Base-by-base conservation (phyloP, 768 basidiomycete genomes). In the Boletus sp. region DNA sequence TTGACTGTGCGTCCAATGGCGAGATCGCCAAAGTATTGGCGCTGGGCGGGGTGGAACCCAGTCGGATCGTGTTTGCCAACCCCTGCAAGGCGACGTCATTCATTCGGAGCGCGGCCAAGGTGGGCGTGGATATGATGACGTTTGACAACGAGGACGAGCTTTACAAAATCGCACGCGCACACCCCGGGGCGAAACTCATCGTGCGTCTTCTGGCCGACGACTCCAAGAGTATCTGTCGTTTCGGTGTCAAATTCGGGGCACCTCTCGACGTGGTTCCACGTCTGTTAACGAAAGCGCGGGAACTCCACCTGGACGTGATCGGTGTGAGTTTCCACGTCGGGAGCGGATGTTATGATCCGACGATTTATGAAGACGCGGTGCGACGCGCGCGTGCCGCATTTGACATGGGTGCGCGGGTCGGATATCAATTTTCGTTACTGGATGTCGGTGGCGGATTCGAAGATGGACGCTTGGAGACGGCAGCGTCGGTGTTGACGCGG, bases 311-410 rank as follows among this genome's bases (percentile, higher is more conserved):
- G 52, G 82, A 94, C 67, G 94, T 99, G 53, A 80, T 98, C 40
- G 97, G 97, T 18, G 90, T 98, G 56, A 92, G 90, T 73, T 98
- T 99, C 83, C 97, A 98, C 71, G 97, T 98, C 46, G 97, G 97
- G 5, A 93, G 90, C 61, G 97, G 97, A 3, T 96, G 94, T 74
- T 97, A 93, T 71, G 95, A 98, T 73, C 86, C 95, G 18, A 77
- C 83, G 18, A 89, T 91, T 29, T 99, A 95, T 69, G 84, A 83
- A 39, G 95, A 97, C 71, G 97, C 97, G 29, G 82, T 98, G 59
- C 81, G 74, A 73, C 89, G 92, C 15, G 90, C 95, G 3, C 84
- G 86, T 12, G 73, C 78, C 7, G 93, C 88, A 18, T 99, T 98
- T 72, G 87, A 92, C 56, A 92, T 97, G 85, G 97, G 86, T 36